phyloP scores from a whole-genome alignment of 441 rosid genomes.

The Heliophila coronopifolia region DNA sequence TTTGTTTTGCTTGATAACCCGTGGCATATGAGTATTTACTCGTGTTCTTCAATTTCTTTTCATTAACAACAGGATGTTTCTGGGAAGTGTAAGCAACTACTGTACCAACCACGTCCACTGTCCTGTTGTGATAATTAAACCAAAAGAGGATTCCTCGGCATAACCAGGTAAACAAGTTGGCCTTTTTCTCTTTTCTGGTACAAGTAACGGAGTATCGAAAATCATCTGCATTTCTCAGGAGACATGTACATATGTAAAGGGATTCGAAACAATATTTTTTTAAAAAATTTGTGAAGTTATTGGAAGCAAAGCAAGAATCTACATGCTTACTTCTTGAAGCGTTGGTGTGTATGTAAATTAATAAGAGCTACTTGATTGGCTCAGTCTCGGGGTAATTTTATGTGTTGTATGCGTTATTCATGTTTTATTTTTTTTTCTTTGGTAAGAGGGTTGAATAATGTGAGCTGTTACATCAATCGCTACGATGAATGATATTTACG shows the following conservation, averaged over 20 bases:
- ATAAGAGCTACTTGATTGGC: constrained; percentile 22
- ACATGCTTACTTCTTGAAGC: neutral
- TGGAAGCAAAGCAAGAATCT: constrained; percentile 13
- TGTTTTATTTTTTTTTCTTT: neutral
- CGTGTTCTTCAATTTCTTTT: neutral
- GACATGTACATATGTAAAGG: neutral
- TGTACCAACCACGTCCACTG: constrained; percentile 73
- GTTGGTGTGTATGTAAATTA: constrained; percentile 17
- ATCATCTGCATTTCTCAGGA: constrained; percentile 11
- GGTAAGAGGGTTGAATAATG: constrained; percentile 2
- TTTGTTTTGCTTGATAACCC: neutral
- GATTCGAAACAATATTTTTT: constrained; percentile 3
- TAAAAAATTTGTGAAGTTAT: constrained; percentile 5
- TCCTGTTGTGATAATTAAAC: constrained; percentile 67
- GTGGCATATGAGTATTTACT: neutral
- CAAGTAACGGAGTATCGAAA: neutral
- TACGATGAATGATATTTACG: constrained; percentile 2
- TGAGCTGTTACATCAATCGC: constrained; percentile 10
- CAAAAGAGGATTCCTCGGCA: constrained; percentile 36
- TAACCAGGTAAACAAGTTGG: constrained; percentile 24
- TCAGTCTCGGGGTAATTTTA: constrained; percentile 7
- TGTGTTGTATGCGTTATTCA: constrained; percentile 10
- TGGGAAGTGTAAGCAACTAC: constrained; percentile 96
- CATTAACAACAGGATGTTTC: constrained; percentile 65
- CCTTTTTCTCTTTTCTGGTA: neutral